Base-by-base conservation (phyloP, 768 basidiomycete species). In the Suillus subaureus region DNA sequence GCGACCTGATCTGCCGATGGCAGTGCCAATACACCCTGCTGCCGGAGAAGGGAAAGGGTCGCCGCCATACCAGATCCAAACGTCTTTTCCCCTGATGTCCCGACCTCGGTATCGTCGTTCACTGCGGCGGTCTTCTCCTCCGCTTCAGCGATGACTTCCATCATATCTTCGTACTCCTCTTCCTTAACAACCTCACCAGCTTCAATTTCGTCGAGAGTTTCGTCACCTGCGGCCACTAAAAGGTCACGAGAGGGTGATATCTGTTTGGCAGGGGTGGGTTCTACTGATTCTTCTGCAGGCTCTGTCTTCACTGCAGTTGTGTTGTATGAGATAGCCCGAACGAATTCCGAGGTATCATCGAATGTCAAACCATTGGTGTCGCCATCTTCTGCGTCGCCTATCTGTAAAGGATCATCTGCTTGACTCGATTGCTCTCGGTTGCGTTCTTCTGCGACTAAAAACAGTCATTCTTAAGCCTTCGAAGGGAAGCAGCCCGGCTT, bases 281-380 rank as follows among this genome's bases (percentile, higher is more conserved):
- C 69, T 9, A 68, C 37, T 23, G 76, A 61, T 2, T 73, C 65
- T 70, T 83, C 84, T 61, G 72, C 79, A 7, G 75, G 82, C 71
- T 85, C 87, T 42, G 71, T 73, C 70, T 90, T 86, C 40, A 82
- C 81, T 47, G 81, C 78, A 1, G 84, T 75, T 0, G 89, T 88
- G 68, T 88, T 86, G 68, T 87, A 88, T 2, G 88, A 87, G 56
- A 94, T 92, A 18, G 89, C 89, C 21, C 96, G 89, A 47, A 99
- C 93, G 69, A 99, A 99, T 75, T 98, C 97, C 1, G 95, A 94
- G 0, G 97, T 99, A 70, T 98, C 96, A 73, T 99, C 96, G 68
- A 99, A 95, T 0, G 91, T 92, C 39, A 98, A 81, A 26, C 91
- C 91, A 16, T 70, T 66, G 37, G 71, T 65, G 12, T 63, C 60